Base-by-base conservation (phyloP, 2,329 filamentous ascomycete species). In the Capronia americana region DNA sequence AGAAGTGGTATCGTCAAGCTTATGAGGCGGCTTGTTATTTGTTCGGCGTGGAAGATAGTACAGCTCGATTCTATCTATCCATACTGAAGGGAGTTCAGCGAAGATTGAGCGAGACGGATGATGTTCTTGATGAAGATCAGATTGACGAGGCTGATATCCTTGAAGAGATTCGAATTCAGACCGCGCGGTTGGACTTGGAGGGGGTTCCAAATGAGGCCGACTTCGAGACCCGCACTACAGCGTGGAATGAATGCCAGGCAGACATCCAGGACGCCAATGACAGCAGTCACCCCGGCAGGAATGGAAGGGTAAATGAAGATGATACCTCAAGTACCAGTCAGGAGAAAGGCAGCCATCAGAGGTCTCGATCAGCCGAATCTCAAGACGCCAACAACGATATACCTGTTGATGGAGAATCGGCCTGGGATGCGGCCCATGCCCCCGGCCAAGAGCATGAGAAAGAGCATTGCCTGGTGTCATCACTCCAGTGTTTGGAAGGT, bases 1-100 rank as follows among this genome's bases (percentile, higher is more conserved):
- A 46, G 41, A 46, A 41, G 41, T 57, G 61, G 61, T 64, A 11
- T 38, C 10, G 20, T 26, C 38, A 58, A 51, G 61, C 61, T 7
- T 58, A 64, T 41, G 41, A 51, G 14, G 20, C 17, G 17, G 17
- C 14, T 30, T 44, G 46, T 30, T 3, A n/a, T 8, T 5, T 3
- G 2, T 12, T 3, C 2, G 10, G 30, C 58, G 10, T 30, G 12
- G 20, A 61, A 24, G 5, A 61, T 17, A 1, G 11, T n/a, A 6
- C 0, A 11, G 8, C 58, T 6, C 24, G 41, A n/a, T 1, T 3
- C 14, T 3, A 2, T 34, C 12, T 59, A 4, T 11, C 23, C 17
- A 12, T n/a, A 4, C 23, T 59, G 1, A 14, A 59, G 26, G 24
- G n/a, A 14, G 1, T 34, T 24, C 57, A 20, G n/a, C 24, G 17